Evolutionary conservation across 75 land plant species (phyloP).

Genomic region (Cunninghamia lanceolata): DNA sequence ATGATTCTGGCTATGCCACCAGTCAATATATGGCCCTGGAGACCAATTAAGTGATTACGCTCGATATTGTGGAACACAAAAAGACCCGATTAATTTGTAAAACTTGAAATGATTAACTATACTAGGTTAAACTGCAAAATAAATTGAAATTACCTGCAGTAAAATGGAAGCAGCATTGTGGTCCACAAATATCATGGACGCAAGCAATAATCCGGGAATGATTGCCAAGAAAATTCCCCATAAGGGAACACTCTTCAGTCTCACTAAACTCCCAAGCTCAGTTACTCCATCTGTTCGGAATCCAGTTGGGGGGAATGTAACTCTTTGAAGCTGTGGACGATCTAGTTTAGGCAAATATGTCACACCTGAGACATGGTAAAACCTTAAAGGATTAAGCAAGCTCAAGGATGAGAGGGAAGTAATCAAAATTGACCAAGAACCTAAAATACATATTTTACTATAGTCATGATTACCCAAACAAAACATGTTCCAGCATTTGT

Average conservation of each 20-base stretch:
- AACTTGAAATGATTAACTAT: background rate
- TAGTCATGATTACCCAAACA: background rate
- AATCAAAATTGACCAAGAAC: background rate
- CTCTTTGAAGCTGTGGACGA: constrained; percentile 19
- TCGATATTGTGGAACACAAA: background rate
- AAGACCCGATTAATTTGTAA: background rate
- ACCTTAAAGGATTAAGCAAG: background rate
- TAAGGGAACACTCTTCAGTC: constrained; percentile 15
- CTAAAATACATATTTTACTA: background rate
- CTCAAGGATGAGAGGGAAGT: background rate
- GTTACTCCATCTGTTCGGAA: constrained; percentile 18
- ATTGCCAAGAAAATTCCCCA: constrained; percentile 28
- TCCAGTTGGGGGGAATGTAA: constrained; percentile 17
- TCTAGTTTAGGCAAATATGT: constrained; percentile 17
- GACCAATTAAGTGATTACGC: background rate
- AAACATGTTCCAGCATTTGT: background rate
- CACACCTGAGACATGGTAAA: constrained; percentile 1
- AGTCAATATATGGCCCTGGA: background rate
- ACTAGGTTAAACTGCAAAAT: background rate
- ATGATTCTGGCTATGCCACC: background rate
- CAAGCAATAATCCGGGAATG: constrained; percentile 23
- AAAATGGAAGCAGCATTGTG: constrained; percentile 23
- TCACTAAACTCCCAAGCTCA: constrained; percentile 16
- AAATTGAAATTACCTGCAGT: constrained; percentile 12
- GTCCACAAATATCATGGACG: constrained; percentile 23